Base-by-base conservation (phyloP, 2,329 filamentous ascomycete genomes). In the Penicillium sp. region DNA sequence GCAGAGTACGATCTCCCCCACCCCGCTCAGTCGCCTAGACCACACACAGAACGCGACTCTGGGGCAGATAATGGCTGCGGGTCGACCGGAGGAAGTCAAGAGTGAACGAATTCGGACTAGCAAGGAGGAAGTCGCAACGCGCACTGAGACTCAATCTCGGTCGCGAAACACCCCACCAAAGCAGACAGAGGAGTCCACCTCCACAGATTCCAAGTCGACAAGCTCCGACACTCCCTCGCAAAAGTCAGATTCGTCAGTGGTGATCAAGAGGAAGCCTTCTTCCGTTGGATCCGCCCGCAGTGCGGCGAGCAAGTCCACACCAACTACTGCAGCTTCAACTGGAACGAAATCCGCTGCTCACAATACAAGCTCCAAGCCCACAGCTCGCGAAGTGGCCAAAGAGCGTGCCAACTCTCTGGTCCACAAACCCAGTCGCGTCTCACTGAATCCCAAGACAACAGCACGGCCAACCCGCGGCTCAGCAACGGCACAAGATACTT, bases 381-480 rank as follows among this genome's bases (percentile, higher is more conserved):
- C 76, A 65, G 56, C 72, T 68, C 50, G 68, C 61, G 68, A 72
- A 25, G 59, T 64, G 19, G 69, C 69, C n/a, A 72, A 67, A 56
- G 68, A 71, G 31, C 61, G 70, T 4, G 33, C 66, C n/a, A 70
- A 68, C 52, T 62, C 64, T 37, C 57, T 66, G 33, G 56, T 59
- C 21, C 68, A 69, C 55, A 77, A 74, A 60, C 60, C 71, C 6
- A 73, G 69, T 53, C 72, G 71, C 27, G 55, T 69, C 35, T 67
- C 71, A 13, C 48, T 74, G 47, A 72, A 70, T 59, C 61, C 71
- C 10, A 76, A 71, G 59, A 25, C 70, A 2, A 54, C 63, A 31
- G 51, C 67, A 43, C 70, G 65, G 49, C 46, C 69, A n/a, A 53
- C 62, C 27, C 71, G 71, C 10, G 61, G 71, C 47, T 67, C 69